Evolutionary conservation across 768 basidiomycete genomes (phyloP).

Genomic region (Phylloporus arenicola): DNA sequence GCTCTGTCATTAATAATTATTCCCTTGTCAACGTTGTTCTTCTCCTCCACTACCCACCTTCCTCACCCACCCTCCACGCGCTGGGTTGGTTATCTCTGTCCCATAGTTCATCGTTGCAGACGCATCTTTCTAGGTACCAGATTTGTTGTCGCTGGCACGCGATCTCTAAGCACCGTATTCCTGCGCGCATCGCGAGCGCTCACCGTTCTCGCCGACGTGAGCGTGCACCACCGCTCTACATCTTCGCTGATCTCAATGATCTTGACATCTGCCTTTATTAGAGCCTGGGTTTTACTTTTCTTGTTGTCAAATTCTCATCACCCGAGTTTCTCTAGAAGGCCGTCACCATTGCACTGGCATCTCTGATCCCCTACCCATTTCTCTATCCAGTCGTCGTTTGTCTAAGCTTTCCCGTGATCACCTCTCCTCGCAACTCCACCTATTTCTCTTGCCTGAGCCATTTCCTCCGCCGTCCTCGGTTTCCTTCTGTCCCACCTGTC

Average conservation of each 20-base stretch:
- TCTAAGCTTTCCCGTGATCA: neutral
- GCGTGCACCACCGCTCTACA: neutral
- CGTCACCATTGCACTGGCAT: too few species aligned
- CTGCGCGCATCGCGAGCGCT: neutral
- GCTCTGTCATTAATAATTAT: too few species aligned
- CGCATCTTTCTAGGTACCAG: neutral
- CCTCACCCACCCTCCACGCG: neutral
- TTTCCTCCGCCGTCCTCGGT: too few species aligned
- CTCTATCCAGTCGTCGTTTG: neutral
- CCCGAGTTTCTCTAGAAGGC: neutral
- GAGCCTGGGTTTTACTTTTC: neutral
- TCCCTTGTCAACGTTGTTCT: too few species aligned
- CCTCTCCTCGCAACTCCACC: neutral
- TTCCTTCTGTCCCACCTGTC: neutral
- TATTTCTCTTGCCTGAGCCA: neutral
- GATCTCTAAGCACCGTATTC: neutral
- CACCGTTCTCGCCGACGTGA: neutral
- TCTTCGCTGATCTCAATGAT: neutral
- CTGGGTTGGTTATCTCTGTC: neutral
- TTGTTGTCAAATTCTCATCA: neutral
- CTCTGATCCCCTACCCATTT: neutral
- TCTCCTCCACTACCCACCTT: neutral
- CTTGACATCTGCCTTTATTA: neutral
- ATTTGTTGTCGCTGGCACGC: neutral
- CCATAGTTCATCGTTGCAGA: neutral